Conservation (phyloP, 2,329 filamentous ascomycete genomes). For the Alternaria burnsii region DNA sequence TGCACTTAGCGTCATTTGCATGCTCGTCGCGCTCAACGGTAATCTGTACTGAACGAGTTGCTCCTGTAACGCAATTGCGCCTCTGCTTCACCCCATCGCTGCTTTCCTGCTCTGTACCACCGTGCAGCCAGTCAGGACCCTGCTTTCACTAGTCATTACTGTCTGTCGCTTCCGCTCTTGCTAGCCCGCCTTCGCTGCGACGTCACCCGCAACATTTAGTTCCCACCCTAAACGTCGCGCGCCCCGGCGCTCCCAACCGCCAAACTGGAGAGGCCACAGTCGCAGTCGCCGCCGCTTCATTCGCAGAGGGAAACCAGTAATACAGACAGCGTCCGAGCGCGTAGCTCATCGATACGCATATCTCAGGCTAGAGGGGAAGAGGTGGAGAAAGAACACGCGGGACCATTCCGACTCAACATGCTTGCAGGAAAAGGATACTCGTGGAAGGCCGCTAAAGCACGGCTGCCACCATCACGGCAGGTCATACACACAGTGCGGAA, state of each 20-base stretch:
- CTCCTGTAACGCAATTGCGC: conserved; percentile 13
- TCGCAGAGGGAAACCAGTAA: conserved; percentile 43
- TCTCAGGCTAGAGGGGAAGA: conserved; percentile 43
- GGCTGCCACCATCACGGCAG: conserved; percentile 79
- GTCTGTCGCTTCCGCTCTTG: conserved; percentile 14
- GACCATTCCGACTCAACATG: conserved; percentile 63
- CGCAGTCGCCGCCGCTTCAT: conserved; percentile 36
- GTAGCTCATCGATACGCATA: conserved; percentile 44
- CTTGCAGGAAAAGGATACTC: conserved; percentile 87
- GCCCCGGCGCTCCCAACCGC: conserved; percentile 20
- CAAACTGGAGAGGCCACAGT: conserved; percentile 43
- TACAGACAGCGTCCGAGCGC: conserved; percentile 36
- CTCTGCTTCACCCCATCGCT: conserved; percentile 7
- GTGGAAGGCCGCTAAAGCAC: conserved; percentile 88
- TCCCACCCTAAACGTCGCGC: conserved; percentile 14
- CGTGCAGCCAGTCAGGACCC: not conserved
- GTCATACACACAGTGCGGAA: conserved; percentile 70
- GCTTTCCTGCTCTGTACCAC: not conserved
- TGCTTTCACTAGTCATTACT: conserved; percentile 6
- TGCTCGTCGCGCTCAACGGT: conserved; percentile 16
- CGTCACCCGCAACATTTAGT: conserved; percentile 11
- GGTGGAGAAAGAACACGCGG: conserved; percentile 29
- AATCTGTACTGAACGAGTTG: conserved; percentile 9
- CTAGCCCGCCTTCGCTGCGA: conserved; percentile 13
- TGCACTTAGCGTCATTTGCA: conserved; percentile 25